Evolutionary conservation across 331 rosid genomes (phyloP).

Genomic region (Arachis monticola): DNA sequence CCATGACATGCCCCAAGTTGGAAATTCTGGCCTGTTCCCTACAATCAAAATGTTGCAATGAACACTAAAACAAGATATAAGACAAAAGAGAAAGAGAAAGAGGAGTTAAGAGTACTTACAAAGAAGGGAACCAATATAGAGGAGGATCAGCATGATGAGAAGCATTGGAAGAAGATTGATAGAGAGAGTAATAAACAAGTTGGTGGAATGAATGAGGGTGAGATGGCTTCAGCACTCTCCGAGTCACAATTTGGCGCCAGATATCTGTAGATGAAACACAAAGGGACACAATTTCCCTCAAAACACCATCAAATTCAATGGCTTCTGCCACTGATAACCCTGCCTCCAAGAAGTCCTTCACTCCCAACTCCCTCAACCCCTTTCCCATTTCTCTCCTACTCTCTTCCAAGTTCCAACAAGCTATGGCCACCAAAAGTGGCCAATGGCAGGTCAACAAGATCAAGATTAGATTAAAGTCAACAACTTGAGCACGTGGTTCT

Average conservation of each 20-base stretch:
- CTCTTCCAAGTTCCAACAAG: neutral
- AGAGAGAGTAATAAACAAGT: constrained; percentile 61
- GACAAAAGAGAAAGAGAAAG: neutral
- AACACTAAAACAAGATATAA: neutral
- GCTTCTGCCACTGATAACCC: constrained; percentile 63
- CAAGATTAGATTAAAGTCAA: neutral
- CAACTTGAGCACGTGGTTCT: neutral
- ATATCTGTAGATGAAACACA: constrained; percentile 23
- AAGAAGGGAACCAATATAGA: constrained; percentile 80
- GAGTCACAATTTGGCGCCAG: constrained; percentile 66
- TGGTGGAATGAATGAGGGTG: constrained; percentile 62
- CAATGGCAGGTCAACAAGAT: neutral
- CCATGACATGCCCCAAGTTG: constrained; percentile 82
- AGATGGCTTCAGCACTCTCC: constrained; percentile 61
- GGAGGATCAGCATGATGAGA: constrained; percentile 56
- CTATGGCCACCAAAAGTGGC: neutral
- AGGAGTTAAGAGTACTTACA: constrained; percentile 39
- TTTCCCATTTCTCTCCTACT: constrained; percentile 44
- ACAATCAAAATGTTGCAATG: neutral
- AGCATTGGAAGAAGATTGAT: constrained; percentile 35
- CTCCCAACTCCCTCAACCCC: constrained; percentile 53
- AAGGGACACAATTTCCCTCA: constrained; percentile 37
- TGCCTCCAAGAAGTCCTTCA: constrained; percentile 54
- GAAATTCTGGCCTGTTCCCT: constrained; percentile 62
- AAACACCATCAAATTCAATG: constrained; percentile 29